Evolutionary conservation across 2,329 filamentous ascomycete species (phyloP), one percentile per base, ranked within the genome.

Genomic region (Aspergillus novoparasiticus): DNA sequence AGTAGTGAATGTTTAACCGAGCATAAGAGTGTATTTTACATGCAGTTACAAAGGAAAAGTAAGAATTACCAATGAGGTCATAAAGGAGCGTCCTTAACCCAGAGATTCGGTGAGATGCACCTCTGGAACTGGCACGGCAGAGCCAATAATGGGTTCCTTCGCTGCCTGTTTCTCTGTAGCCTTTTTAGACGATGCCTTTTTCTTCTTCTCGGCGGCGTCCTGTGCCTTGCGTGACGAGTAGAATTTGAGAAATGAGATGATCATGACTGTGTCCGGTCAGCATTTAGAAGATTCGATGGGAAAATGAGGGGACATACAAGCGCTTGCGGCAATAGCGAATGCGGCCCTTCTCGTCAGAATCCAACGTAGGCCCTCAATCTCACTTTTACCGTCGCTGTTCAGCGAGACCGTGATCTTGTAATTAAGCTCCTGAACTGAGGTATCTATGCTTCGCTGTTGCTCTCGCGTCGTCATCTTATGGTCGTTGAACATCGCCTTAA

Each of bases 401-500:
- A 99, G 85, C 46, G 87, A 85, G 36, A 97, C 93, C 26, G 92
- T 96, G 77, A 99, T 98, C 76, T 96, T 95, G 80, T 98, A 97
- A 79, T 94, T 96, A 69, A 98, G 85, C 81, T 97, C 91, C 83
- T 97, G 94, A 66, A 97, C 94, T 85, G 89, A 89, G 57, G 90
- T 91, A 74, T 98, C 94, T 73, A 92, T 90, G 8, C 85, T 85
- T 74, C 93, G 89, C 79, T 97, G 93, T 76, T 97, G 92, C 77
- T 94, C 91, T 60, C 93, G 84, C 1, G 96, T 93, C 2, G 88
- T 87, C 91, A 98, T 96, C 76, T 94, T 95, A 50, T 96, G 88
- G 75, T 99, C 94, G 73, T 98, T 94, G 76, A 98, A 97, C 85
- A 97, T 90, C 62, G 93, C 94, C 75, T 94, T 93, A n/a, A 98